Evolutionary conservation across 2,329 filamentous ascomycete species (phyloP).

Genomic region (Exophiala lecanii-corni): DNA sequence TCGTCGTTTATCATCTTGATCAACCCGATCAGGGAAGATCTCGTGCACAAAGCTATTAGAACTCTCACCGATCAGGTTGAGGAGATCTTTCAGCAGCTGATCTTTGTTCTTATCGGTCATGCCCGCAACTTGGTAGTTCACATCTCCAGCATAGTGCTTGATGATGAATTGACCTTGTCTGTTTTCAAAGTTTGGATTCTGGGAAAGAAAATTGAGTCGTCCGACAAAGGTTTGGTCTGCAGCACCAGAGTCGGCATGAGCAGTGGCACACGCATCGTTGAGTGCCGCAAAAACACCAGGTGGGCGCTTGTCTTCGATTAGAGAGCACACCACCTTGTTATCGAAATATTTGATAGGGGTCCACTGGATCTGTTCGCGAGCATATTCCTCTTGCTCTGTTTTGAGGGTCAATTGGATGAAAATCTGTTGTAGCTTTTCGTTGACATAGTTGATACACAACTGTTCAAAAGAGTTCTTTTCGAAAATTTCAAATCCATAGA

Average conservation of each 20-base stretch:
- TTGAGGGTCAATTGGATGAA: constrained; percentile 97
- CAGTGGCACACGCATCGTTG: constrained; percentile 98
- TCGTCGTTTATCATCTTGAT: constrained; percentile 90
- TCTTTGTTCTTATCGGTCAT: constrained; percentile 99
- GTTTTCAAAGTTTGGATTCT: constrained; percentile 83
- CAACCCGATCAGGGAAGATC: constrained; percentile 86
- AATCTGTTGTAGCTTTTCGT: constrained; percentile 98
- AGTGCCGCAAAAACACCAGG: constrained; percentile 90
- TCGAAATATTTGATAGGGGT: constrained; percentile 99
- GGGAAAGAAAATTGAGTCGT: constrained; percentile 79
- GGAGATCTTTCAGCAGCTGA: constrained; percentile 85
- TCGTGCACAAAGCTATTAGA: constrained; percentile 81
- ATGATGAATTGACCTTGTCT: constrained; percentile 96
- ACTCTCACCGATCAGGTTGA: constrained; percentile 80
- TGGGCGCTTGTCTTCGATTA: constrained; percentile 88
- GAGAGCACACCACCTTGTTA: constrained; percentile 96
- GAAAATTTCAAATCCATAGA: constrained; percentile 99
- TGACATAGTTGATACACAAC: constrained; percentile 99
- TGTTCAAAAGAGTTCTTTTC: constrained; percentile 99
- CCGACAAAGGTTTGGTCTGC: constrained; percentile 96
- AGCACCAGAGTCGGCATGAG: constrained; percentile 87
- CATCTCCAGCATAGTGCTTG: constrained; percentile 98
- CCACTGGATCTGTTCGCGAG: constrained; percentile 93
- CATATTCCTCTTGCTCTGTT: constrained; percentile 96
- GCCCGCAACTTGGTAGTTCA: constrained; percentile 87